Evolutionary conservation across 805 yeast species (phyloP).

Genomic region (Candida ulmi): DNA sequence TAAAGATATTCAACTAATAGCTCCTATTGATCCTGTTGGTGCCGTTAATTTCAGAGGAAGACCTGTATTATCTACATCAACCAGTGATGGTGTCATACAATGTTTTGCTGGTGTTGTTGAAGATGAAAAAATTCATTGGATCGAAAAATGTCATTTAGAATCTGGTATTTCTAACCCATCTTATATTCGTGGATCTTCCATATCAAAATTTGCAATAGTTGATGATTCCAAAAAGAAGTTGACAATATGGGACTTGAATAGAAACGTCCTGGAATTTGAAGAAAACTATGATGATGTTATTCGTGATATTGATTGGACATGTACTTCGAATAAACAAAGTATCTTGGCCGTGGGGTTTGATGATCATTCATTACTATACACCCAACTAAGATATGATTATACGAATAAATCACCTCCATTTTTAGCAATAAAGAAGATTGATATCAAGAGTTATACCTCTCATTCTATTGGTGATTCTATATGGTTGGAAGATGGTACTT

Average conservation of each 20-base stretch:
- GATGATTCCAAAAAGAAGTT: slow-evolving; percentile 45
- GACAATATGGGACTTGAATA: slow-evolving; percentile 74
- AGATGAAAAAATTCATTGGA: slow-evolving; percentile 43
- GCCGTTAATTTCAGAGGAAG: slow-evolving; percentile 28
- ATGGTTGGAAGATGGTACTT: slow-evolving; percentile 76
- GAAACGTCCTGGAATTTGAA: slow-evolving; percentile 61
- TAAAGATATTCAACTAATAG: slow-evolving; percentile 35
- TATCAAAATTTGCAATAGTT: slow-evolving; percentile 72
- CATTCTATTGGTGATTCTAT: slow-evolving; percentile 85
- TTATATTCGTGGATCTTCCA: slow-evolving; percentile 67
- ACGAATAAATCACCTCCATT: slow-evolving; percentile 77
- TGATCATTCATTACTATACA: slow-evolving; percentile 56
- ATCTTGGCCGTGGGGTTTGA: slow-evolving; percentile 77
- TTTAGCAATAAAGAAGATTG: slow-evolving; percentile 67
- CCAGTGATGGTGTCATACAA: slow-evolving; percentile 42
- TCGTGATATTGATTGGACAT: slow-evolving; percentile 85
- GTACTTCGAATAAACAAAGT: slow-evolving; percentile 57
- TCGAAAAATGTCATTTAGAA: slow-evolving; percentile 38
- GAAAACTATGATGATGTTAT: slow-evolving; percentile 38
- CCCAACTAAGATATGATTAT: slow-evolving; percentile 84
- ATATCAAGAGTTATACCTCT: slow-evolving; percentile 63
- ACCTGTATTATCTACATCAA: slow-evolving; percentile 51
- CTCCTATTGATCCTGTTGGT: slow-evolving; percentile 63
- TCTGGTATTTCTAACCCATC: slow-evolving; percentile 52
- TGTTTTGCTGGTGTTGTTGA: slow-evolving; percentile 39